These are phyloP conservation scores for Fusarium graminum DNA, from an alignment of 2,329 filamentous ascomycete genomes.

Conservation along the genomic window DNA sequence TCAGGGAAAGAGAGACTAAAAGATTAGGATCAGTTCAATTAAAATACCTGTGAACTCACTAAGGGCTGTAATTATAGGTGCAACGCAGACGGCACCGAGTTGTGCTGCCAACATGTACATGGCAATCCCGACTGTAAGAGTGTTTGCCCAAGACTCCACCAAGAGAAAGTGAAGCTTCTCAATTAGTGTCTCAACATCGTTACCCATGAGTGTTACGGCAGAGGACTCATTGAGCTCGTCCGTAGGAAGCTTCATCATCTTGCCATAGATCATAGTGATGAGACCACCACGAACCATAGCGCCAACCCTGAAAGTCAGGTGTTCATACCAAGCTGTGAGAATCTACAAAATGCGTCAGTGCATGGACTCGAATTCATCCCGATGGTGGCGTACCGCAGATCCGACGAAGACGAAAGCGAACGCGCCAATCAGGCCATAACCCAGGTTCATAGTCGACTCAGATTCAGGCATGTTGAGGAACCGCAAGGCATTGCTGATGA, in stretches of 20 bases:
- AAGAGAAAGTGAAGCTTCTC: slow-evolving; percentile 48
- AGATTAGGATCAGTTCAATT: background rate
- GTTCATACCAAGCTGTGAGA: slow-evolving; percentile 52
- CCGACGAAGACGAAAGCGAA: slow-evolving; percentile 52
- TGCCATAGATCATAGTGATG: slow-evolving; percentile 50
- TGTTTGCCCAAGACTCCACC: slow-evolving; percentile 52
- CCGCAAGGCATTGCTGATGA: slow-evolving; percentile 48
- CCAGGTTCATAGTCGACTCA: slow-evolving; percentile 46
- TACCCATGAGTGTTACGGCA: slow-evolving; percentile 51
- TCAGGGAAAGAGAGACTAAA: slow-evolving; percentile 43
- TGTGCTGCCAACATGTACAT: slow-evolving; percentile 51
- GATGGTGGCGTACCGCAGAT: slow-evolving; percentile 43
- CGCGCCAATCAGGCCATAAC: slow-evolving; percentile 52
- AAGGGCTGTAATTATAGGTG: slow-evolving; percentile 51
- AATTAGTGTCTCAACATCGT: slow-evolving; percentile 51
- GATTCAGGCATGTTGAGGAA: slow-evolving; percentile 47
- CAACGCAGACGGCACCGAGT: slow-evolving; percentile 52
- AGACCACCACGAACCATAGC: slow-evolving; percentile 51
- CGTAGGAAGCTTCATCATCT: slow-evolving; percentile 49
- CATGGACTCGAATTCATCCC: fast-evolving
- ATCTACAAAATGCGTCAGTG: slow-evolving; percentile 1
- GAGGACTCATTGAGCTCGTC: slow-evolving; percentile 49
- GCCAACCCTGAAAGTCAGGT: slow-evolving; percentile 49
- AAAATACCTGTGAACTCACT: slow-evolving; percentile 37
- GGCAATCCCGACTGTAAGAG: slow-evolving; percentile 50